A percentile compares a stretch with the other conserved stretches of the same genome.
Conservation (phyloP, 179 eudicot species). For the Heliamphora pulchella region DNA sequence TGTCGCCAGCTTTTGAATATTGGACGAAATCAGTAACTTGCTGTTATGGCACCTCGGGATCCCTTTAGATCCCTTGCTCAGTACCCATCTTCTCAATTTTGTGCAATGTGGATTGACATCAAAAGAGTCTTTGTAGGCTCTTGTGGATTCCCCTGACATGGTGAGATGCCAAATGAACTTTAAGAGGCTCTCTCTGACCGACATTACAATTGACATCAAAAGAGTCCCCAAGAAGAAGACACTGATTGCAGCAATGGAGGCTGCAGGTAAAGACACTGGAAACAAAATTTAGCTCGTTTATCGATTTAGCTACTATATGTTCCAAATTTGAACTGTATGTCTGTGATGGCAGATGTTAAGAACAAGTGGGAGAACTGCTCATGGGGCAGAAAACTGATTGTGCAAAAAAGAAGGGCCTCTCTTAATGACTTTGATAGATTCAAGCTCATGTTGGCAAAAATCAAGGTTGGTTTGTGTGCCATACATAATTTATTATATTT, state of each 20-base stretch:
- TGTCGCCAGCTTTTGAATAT: too few relatives aligned
- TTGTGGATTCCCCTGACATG: conserved; percentile 69
- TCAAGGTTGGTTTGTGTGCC: conserved; percentile 42
- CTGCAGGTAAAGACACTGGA: conserved; percentile 33
- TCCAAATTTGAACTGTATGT: neutral
- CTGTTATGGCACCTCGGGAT: neutral
- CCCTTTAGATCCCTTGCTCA: neutral
- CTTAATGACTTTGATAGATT: conserved; percentile 68
- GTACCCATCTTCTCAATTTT: neutral
- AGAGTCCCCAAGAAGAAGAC: conserved; percentile 48
- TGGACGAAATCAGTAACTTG: too few relatives aligned
- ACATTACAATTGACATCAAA: conserved; percentile 43
- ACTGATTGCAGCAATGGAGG: conserved; percentile 57
- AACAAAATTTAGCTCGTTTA: neutral
- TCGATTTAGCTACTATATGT: neutral
- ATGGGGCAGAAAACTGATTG: conserved; percentile 65
- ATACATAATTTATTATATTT: neutral
- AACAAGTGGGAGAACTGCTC: conserved; percentile 75
- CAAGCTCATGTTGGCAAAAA: conserved; percentile 75
- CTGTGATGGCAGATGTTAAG: conserved; percentile 42
- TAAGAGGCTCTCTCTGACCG: conserved; percentile 63
- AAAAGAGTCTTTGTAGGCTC: conserved; percentile 32
- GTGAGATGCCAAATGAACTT: conserved; percentile 62
- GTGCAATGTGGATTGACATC: neutral
- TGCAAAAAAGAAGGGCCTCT: conserved; percentile 55